Base-by-base conservation (phyloP, 2,329 filamentous ascomycete species). In the Aspergillus ustus region DNA sequence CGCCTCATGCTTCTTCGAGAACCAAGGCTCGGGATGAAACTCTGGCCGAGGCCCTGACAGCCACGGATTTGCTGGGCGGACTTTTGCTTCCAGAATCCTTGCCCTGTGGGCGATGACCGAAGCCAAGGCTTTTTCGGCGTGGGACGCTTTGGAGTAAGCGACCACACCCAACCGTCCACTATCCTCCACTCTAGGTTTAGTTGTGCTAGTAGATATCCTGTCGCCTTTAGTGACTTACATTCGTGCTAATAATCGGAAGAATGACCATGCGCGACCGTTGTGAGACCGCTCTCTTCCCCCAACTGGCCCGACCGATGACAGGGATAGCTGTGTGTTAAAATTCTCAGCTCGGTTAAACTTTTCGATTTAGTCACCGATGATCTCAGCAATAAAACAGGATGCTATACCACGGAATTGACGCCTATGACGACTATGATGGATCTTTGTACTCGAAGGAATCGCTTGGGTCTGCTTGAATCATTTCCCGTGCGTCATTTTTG, bases 101-200 rank as follows among this genome's bases (percentile, higher is more conserved):
- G 43, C 15, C 13, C 29, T 34, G 22, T 56, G 53, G 54, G 22
- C 22, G 44, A 31, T 50, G 34, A 57, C 54, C 20, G 29, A 57
- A 46, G 54, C 54, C 54, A 56, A 56, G 54, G 37, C 31, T 20
- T 7, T 46, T 6, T 17, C 34, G 22, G 52, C 25, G 52, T 55
- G 28, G 43, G 19, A 20, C n/a, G 20, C 44, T 48, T 48, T 48
- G 11, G 45, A 17, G 43, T 45, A 63, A 4, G 64, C 65, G 34
- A 70, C 68, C 67, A 68, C 69, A 69, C 61, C 15, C 34, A 11
- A 13, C 15, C 4, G 34, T 40, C 15, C 31, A 59, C 43, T 59
- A 61, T 34, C 70, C 70, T 34, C 34, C 34, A 66, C 66, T 31
- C 66, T 52, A n/a, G n/a, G n/a, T n/a, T n/a, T n/a, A n/a, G n/a